Evolutionary conservation across 306 rosid species (phyloP).

Genomic region (Arachis stenosperma): DNA sequence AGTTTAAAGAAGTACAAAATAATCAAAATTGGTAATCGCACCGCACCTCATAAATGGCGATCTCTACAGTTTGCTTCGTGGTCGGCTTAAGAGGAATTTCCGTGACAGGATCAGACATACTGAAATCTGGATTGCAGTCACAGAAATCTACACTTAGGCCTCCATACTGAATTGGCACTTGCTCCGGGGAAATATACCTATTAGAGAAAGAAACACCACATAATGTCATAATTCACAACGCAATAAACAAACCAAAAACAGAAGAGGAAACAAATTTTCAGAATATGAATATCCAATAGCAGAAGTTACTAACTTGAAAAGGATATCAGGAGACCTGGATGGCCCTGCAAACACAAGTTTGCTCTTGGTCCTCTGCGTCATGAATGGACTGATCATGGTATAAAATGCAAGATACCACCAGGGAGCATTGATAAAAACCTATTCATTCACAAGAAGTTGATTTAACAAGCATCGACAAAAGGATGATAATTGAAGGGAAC

Average conservation of each 20-base stretch:
- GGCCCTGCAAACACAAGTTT: constrained; percentile 56
- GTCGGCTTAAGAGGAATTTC: constrained; percentile 71
- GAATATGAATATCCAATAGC: not conserved
- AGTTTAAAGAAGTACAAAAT: constrained; percentile 2
- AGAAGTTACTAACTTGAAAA: constrained; percentile 64
- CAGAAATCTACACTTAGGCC: constrained; percentile 91
- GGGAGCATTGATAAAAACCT: constrained; percentile 57
- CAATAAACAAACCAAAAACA: constrained; percentile 9
- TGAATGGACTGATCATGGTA: constrained; percentile 52
- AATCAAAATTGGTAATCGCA: constrained; percentile 8
- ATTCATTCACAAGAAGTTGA: not conserved
- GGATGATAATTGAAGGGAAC: constrained; percentile 27
- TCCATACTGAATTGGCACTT: constrained; percentile 87
- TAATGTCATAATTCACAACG: constrained; percentile 8
- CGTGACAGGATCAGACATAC: constrained; percentile 60
- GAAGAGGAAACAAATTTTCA: not conserved
- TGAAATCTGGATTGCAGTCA: constrained; percentile 92
- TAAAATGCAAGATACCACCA: constrained; percentile 65
- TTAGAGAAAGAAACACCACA: constrained; percentile 14
- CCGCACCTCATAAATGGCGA: constrained; percentile 86
- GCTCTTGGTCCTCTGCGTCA: constrained; percentile 60
- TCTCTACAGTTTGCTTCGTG: constrained; percentile 93
- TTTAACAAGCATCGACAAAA: not conserved
- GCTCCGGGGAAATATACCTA: constrained; percentile 87
- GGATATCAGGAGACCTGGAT: constrained; percentile 51